Conservation (phyloP, 2,329 filamentous ascomycete genomes). For the Exophiala calicioides region DNA sequence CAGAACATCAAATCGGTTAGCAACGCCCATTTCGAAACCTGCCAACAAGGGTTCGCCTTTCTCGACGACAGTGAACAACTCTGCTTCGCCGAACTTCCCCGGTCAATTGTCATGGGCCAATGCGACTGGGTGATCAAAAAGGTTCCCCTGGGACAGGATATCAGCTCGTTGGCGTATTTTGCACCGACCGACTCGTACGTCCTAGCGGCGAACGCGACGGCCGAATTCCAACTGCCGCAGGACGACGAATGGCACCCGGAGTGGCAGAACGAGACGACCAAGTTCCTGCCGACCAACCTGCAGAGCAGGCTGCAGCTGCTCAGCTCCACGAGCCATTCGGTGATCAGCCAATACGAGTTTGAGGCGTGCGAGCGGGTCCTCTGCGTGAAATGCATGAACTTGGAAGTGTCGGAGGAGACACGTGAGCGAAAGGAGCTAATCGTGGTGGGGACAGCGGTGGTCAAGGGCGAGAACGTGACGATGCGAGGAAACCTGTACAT, state of each 20-base stretch:
- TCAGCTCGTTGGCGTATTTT: slow-evolving; percentile 75
- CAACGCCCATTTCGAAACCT: slow-evolving; percentile 73
- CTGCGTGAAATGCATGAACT: slow-evolving; percentile 76
- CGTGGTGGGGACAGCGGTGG: slow-evolving; percentile 78
- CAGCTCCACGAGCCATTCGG: slow-evolving; percentile 72
- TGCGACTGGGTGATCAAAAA: slow-evolving; percentile 75
- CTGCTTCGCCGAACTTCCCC: slow-evolving; percentile 60
- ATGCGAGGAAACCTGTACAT: slow-evolving; percentile 84
- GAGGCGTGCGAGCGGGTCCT: slow-evolving; percentile 76
- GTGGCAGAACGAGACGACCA: slow-evolving; percentile 67
- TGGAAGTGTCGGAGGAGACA: slow-evolving; percentile 89
- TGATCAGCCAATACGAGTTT: slow-evolving; percentile 74
- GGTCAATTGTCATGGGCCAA: slow-evolving; percentile 67
- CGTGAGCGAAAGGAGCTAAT: slow-evolving; percentile 82
- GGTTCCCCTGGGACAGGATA: slow-evolving; percentile 67
- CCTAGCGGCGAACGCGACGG: slow-evolving; percentile 66
- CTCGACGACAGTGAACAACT: slow-evolving; percentile 60
- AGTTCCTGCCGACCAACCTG: slow-evolving; percentile 66
- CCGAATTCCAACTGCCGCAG: slow-evolving; percentile 79
- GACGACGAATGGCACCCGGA: slow-evolving; percentile 82
- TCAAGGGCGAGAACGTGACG: slow-evolving; percentile 87
- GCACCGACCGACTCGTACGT: slow-evolving; percentile 73
- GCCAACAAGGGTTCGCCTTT: slow-evolving; percentile 81
- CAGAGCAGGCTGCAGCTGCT: slow-evolving; percentile 76
- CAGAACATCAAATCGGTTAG: slow-evolving; percentile 70